These are phyloP conservation scores for Sporothrix brunneoviolacea DNA, from an alignment of 2,329 filamentous ascomycete genomes.

Conservation along the genomic window DNA sequence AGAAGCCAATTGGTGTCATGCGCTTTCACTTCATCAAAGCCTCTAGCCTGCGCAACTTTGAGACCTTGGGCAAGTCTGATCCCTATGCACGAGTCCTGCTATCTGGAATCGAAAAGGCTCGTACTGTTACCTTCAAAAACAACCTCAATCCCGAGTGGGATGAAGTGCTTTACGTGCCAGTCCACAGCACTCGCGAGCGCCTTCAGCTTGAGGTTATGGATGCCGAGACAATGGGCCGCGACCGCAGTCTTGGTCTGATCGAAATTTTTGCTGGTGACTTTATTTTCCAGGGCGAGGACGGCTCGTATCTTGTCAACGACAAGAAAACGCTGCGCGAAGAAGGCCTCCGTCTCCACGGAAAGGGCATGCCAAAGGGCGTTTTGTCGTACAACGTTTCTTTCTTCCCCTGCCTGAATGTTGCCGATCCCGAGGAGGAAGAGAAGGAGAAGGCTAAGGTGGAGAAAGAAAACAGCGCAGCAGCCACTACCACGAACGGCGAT, in stretches of 20 bases:
- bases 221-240: conserved; percentile 83
- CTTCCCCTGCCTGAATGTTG: conserved; percentile 80
- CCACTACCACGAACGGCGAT: not conserved
- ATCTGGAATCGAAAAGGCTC: conserved; percentile 82
- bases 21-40: conserved; percentile 86
- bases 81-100: conserved; percentile 84
- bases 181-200: conserved; percentile 78
- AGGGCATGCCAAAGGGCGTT: conserved; percentile 68
- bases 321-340: conserved; percentile 61
- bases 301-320: conserved; percentile 75
- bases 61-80: conserved; percentile 94
- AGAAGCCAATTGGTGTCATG: conserved; percentile 91
- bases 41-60: conserved; percentile 78
- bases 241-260: conserved; percentile 75
- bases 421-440: conserved; percentile 83
- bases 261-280: conserved; percentile 76
- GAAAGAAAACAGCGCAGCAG: conserved; percentile 26
- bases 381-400: conserved; percentile 81
- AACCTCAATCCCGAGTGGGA: conserved; percentile 95
- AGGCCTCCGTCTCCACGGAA: conserved; percentile 66
- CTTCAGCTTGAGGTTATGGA: conserved; percentile 94
- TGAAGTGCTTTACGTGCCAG: conserved; percentile 87
- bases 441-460: conserved; percentile 41
- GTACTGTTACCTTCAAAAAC: conserved; percentile 93
- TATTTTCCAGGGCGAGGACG: conserved; percentile 67